phyloP scores from a whole-genome alignment of 345 rosid species.

The Euphorbia tirucalli region DNA sequence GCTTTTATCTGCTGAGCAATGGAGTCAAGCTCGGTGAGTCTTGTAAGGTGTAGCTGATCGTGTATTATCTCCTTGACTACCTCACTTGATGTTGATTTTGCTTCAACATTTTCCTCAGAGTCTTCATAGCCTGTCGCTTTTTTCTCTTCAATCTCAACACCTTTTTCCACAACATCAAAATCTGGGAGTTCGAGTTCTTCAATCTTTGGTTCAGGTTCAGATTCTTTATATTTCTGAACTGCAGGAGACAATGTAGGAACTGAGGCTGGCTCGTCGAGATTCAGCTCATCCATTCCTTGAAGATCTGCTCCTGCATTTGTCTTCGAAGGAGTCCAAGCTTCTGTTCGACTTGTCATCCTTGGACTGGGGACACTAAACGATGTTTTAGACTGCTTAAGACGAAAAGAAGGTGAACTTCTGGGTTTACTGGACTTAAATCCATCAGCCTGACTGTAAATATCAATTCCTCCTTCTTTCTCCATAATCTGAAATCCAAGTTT shows the following conservation, averaged over 20 bases:
- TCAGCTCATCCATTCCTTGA: conserved; percentile 78
- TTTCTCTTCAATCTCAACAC: conserved; percentile 74
- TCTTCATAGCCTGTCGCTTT: conserved; percentile 31
- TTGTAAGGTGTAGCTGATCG: conserved; percentile 55
- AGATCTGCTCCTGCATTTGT: conserved; percentile 41
- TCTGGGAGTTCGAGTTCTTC: conserved; percentile 71
- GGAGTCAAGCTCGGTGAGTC: conserved; percentile 76
- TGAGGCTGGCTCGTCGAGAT: conserved; percentile 75
- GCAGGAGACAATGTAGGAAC: conserved; percentile 23
- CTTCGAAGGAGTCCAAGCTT: conserved; percentile 65
- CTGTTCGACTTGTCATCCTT: conserved; percentile 52
- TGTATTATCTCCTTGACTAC: conserved; percentile 67
- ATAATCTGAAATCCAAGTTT: conserved; percentile 87
- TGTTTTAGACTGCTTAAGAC: conserved; percentile 69
- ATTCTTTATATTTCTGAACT: conserved; percentile 40
- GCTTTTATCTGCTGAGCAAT: conserved; percentile 91
- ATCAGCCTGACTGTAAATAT: conserved; percentile 62
- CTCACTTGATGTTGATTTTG: conserved; percentile 48
- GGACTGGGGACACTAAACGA: conserved; percentile 95
- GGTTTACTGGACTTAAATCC: conserved; percentile 44
- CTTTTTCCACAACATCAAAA: conserved; percentile 85
- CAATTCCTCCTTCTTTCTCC: conserved; percentile 94
- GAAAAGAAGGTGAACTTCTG: conserved; percentile 50
- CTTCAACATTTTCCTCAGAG: conserved; percentile 45
- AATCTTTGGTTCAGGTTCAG: conserved; percentile 39